Conservation (phyloP, 352 stramenopile species). For the Blastocystis hominis region DNA sequence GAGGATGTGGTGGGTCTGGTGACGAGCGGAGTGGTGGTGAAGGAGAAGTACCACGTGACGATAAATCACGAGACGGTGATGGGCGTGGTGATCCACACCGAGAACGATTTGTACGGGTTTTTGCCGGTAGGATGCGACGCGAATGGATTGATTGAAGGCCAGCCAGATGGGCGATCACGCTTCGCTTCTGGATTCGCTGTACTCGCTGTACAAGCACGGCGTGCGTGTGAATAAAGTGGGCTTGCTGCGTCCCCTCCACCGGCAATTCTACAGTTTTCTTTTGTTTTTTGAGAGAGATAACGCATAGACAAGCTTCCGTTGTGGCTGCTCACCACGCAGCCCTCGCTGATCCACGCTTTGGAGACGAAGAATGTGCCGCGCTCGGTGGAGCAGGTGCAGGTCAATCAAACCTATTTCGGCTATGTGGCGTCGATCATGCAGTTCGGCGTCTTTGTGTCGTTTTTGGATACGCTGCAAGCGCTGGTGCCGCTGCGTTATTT, state of each 20-base stretch:
- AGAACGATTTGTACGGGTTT: slow-evolving; percentile 29
- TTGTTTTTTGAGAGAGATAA: background rate
- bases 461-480: background rate
- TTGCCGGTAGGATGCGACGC: background rate
- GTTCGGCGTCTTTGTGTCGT: background rate
- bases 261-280: background rate
- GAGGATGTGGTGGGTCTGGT: background rate
- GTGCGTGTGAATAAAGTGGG: slow-evolving; percentile 20
- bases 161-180: background rate
- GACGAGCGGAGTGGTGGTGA: background rate
- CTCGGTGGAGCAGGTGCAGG: background rate
- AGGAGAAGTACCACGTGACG: background rate
- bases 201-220: background rate
- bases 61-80: background rate
- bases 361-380: background rate
- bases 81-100: background rate
- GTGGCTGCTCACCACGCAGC: slow-evolving; percentile 24
- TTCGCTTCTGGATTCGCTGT: background rate
- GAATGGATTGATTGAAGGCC: background rate
- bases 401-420: background rate
- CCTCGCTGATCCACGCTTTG: background rate
- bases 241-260: background rate
- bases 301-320: background rate
- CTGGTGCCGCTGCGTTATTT: background rate
- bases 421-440: background rate